Percentiles rank a stretch among this genome's conserved stretches.
These are phyloP conservation scores for Botryotinia convoluta DNA, from an alignment of 2,329 filamentous ascomycete species.

Conservation along the genomic window DNA sequence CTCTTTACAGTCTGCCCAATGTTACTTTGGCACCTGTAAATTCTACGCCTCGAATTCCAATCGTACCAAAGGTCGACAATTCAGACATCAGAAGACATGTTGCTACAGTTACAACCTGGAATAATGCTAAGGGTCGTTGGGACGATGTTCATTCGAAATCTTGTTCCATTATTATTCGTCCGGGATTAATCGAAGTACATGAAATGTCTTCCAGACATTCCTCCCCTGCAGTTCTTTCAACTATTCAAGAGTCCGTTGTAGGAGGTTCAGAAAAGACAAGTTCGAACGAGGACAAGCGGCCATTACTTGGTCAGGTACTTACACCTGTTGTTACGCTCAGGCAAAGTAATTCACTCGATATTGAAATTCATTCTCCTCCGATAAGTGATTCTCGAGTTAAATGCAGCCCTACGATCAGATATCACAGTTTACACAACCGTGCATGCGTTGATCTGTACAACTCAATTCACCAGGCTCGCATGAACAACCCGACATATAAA, in stretches of 20 bases:
- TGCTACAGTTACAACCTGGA: constrained; percentile 61
- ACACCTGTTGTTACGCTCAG: constrained; percentile 88
- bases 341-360: constrained; percentile 87
- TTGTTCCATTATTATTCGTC: constrained; percentile 55
- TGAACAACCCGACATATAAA: constrained; percentile 89
- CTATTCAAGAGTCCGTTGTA: constrained; percentile 19
- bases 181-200: constrained; percentile 59
- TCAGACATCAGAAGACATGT: constrained; percentile 45
- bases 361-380: constrained; percentile 87
- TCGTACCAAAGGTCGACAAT: constrained; percentile 41
- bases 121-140: constrained; percentile 58
- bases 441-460: constrained; percentile 83
- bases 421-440: constrained; percentile 72
- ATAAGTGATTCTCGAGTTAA: constrained; percentile 68
- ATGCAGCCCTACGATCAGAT: constrained; percentile 65
- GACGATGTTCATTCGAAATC: constrained; percentile 53
- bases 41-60: constrained; percentile 73
- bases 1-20: constrained; percentile 21
- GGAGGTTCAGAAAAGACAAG: constrained; percentile 26
- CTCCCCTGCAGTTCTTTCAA: constrained; percentile 8
- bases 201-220: constrained; percentile 41
- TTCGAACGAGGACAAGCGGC: constrained; percentile 39
- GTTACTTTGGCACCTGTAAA: constrained; percentile 72
- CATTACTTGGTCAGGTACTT: constrained; percentile 72
- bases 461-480: constrained; percentile 82